A percentile compares a stretch with the other conserved stretches of the same genome.
Evolutionary conservation across 2,329 filamentous ascomycete genomes (phyloP).

Genomic region (Fusarium neocosmosporiellum): DNA sequence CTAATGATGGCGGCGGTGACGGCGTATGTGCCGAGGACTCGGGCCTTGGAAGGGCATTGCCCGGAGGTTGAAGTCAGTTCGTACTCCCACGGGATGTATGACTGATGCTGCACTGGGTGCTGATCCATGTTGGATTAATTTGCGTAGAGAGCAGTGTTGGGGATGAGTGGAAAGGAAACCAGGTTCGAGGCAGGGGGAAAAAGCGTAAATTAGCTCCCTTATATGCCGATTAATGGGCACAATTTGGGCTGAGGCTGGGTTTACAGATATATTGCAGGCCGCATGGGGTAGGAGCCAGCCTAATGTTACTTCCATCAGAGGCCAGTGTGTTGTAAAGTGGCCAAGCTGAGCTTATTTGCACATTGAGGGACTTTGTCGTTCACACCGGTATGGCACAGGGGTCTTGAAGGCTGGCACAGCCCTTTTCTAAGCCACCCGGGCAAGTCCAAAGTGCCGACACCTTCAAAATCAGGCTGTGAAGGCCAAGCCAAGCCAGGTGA

Average conservation of each 20-base stretch:
- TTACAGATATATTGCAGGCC: background rate
- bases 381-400: background rate
- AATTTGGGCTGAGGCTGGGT: background rate
- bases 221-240: background rate
- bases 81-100: background rate
- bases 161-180: background rate
- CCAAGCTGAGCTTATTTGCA: background rate
- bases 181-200: background rate
- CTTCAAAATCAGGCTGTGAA: background rate
- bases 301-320: background rate
- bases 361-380: background rate
- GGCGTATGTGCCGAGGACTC: background rate
- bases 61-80: background rate
- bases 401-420: background rate
- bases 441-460: background rate
- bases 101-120: background rate
- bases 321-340: background rate
- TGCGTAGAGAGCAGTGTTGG: fast-evolving
- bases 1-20: background rate
- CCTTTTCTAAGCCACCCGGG: background rate
- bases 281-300: background rate
- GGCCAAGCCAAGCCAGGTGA: background rate
- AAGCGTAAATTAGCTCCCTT: background rate
- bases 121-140: background rate
- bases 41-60: background rate